These are phyloP conservation scores for Sporothrix dimorphospora DNA, from an alignment of 2,329 filamentous ascomycete genomes.

Conservation along the genomic window DNA sequence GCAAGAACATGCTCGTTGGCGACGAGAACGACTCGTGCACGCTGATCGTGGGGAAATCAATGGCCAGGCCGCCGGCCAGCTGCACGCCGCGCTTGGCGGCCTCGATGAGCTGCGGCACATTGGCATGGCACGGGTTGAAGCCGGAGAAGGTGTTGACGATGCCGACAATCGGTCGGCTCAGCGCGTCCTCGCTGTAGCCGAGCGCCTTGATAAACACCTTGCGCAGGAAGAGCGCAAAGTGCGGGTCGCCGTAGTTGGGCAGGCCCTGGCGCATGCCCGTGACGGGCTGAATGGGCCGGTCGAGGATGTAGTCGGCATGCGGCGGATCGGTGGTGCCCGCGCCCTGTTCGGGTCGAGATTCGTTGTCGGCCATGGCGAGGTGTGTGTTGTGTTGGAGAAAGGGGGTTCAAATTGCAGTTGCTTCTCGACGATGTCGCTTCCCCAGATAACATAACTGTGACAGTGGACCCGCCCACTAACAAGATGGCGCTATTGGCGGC, in stretches of 20 bases:
- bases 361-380: not conserved
- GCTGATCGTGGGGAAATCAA: slow-evolving; percentile 76
- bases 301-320: slow-evolving; percentile 66
- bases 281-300: slow-evolving; percentile 52
- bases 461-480: slow-evolving; percentile 15
- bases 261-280: slow-evolving; percentile 62
- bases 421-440: no score
- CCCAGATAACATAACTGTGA: not conserved
- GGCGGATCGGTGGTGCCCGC: not conserved
- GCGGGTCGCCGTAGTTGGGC: slow-evolving; percentile 71
- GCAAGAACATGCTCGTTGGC: slow-evolving; percentile 74
- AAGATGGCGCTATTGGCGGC: slow-evolving; percentile 24
- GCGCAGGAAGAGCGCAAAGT: slow-evolving; percentile 74
- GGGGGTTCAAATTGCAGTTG: no score
- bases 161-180: slow-evolving; percentile 72
- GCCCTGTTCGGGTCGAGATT: not conserved
- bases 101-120: slow-evolving; percentile 71
- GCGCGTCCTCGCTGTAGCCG: slow-evolving; percentile 72
- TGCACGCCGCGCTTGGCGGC: slow-evolving; percentile 70
- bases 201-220: slow-evolving; percentile 79
- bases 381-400: not conserved
- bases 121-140: slow-evolving; percentile 76
- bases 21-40: slow-evolving; percentile 69
- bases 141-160: slow-evolving; percentile 73
- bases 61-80: slow-evolving; percentile 66